Percentiles rank a stretch among this genome's conserved stretches.
These are phyloP conservation scores for Xerocomellus amylosporus DNA, from an alignment of 768 basidiomycete species.

Conservation along the genomic window DNA sequence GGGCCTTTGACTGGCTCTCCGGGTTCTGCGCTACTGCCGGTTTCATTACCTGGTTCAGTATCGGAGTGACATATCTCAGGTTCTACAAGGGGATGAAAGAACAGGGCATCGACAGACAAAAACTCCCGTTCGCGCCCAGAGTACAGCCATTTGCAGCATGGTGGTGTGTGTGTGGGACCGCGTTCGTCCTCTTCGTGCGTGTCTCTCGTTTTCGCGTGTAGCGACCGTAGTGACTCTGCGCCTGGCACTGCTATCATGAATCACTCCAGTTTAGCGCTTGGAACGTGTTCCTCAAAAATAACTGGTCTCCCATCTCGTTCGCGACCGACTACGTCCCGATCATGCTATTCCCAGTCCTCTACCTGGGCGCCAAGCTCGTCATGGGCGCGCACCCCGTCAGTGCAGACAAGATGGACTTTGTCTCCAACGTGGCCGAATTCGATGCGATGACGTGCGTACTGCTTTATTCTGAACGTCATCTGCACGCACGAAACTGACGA, in stretches of 20 bases:
- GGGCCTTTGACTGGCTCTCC: conserved; percentile 43
- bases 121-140: conserved; percentile 43
- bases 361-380: conserved; percentile 27
- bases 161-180: conserved; percentile 31
- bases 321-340: conserved; percentile 44
- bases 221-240: neutral
- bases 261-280: conserved; percentile 37
- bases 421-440: conserved; percentile 23
- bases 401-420: conserved; percentile 28
- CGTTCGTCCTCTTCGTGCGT: conserved; percentile 36
- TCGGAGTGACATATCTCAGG: conserved; percentile 44
- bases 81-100: conserved; percentile 45
- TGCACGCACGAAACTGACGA: neutral
- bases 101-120: conserved; percentile 47
- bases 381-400: conserved; percentile 10
- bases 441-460: conserved; percentile 25
- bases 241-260: neutral
- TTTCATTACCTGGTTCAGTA: conserved; percentile 44
- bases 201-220: neutral
- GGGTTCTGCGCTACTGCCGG: conserved; percentile 38
- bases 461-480: neutral
- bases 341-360: conserved; percentile 47
- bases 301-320: conserved; percentile 38
- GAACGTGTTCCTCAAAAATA: conserved; percentile 36
- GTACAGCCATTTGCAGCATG: conserved; percentile 43